Base-by-base conservation (phyloP, 495 filamentous ascomycete species). In the Aspergillus avenaceus region DNA sequence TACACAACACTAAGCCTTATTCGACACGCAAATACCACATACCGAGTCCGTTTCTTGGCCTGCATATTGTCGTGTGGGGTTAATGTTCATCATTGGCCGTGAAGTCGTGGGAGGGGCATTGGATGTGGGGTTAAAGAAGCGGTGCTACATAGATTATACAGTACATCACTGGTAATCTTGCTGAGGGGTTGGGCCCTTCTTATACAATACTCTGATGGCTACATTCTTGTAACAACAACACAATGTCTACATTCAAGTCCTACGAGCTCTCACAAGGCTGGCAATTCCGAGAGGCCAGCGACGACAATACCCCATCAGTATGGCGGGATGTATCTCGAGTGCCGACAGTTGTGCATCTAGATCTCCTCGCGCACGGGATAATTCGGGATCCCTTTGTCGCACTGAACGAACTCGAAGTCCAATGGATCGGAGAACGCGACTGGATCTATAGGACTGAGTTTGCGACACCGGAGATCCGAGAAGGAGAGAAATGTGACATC, bases 381-480 rank as follows among this genome's bases (percentile, higher is more conserved):
- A 90, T 89, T 52, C 74, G 83, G 8, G 78, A 90, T 54, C 83
- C 85, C 2, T 86, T 81, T 58, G 71, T 85, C 50, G 82, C 78
- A 42, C 77, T 84, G 66, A 87, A 88, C 60, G 87, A 91, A 63
- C 72, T 78, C 28, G 69, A 77, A 43, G 80, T 85, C 8, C 87
- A 88, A 72, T 89, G 86, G 86, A 73, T 91, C 13, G 85, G 83
- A 47, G 85, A 90, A 59, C 71, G 73, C 21, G 64, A 70, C 51
- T 91, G 87, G 87, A 58, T 76, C 16, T 91, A 53, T 40, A 40
- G 12, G 8, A 47, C 44, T 6, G 41, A 13, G 3, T 49, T 53
- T 31, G 26, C 0, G 9, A 18, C 51, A 23, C 37, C 50, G 25
- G 9, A 24, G 0, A n/a, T 26, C 6, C 12, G 18, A 6, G 26